Evolutionary conservation across 129 eudicot genomes (phyloP).

Genomic region (Pulicaria dysenterica): DNA sequence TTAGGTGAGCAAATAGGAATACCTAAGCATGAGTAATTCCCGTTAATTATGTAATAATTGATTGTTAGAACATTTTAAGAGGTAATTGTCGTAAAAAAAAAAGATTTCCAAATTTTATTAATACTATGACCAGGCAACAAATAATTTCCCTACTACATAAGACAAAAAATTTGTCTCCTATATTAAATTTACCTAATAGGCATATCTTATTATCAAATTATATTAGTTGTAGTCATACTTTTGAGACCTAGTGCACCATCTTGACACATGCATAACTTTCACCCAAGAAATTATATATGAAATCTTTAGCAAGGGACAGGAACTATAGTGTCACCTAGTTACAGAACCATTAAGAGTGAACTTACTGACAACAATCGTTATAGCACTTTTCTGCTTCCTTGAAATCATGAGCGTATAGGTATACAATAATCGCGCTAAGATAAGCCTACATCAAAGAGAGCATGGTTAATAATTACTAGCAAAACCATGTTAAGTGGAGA

Average conservation of each 20-base stretch:
- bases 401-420: conserved; percentile 81
- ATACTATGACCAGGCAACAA: conserved; percentile 22
- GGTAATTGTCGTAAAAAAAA: not conserved
- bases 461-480: conserved; percentile 6
- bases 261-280: conserved; percentile 9
- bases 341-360: conserved; percentile 23
- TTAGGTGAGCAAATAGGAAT: not conserved
- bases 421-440: conserved; percentile 92
- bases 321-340: conserved; percentile 23
- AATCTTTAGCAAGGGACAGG: not conserved
- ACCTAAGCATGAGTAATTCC: not conserved
- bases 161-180: not conserved
- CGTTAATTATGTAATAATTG: conserved; percentile 5
- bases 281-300: not conserved
- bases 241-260: not conserved
- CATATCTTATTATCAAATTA: conserved; percentile 8
- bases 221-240: conserved; percentile 19
- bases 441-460: conserved; percentile 65
- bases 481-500: not conserved
- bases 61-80: conserved; percentile 3
- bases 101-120: not conserved
- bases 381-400: conserved; percentile 84
- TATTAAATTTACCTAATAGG: not conserved
- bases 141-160: conserved; percentile 2
- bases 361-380: conserved; percentile 98